Base-by-base conservation (phyloP, 495 filamentous ascomycete genomes). In the Penicillium cosmopolitanum region DNA sequence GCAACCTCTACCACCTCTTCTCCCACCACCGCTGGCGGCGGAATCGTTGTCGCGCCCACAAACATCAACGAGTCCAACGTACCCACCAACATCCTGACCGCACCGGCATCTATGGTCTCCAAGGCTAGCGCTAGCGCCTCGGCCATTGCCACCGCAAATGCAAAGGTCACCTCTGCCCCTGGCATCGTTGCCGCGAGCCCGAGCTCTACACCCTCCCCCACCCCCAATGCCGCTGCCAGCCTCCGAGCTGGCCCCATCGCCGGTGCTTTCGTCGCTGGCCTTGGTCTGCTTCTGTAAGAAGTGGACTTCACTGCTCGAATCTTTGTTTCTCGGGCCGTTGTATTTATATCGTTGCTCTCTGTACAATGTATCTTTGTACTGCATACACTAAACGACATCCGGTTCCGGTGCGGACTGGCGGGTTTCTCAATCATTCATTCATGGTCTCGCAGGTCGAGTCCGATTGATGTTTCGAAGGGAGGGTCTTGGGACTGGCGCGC, bases 31-130 rank as follows among this genome's bases (percentile, higher is more conserved):
- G 60, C 55, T 31, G 60, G 58, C 16, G 63, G 62, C 11, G 63
- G 60, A n/a, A 66, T 71, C 51, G 65, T 77, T 38, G 65, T 77
- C 46, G 72, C 72, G 9, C 64, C 73, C 6, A 62, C 66, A 1
- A 60, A 57, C 31, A 19, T 56, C 40, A 58, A 54, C 34, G 46
- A 55, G 1, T 33, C 52, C 18, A 34, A 53, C 16, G 16, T 57
- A 1, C 56, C 61, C 16, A 65, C 58, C 35, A 52, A 47, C n/a
- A 68, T 71, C 40, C 46, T 64, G 34, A 70, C 67, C 7, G 60
- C 65, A 11, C 40, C 58, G 19, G 43, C 44, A 11, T 51, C 61
- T 18, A 46, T 38, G 38, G 59, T 40, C 25, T 23, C 58, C 19
- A 63, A 63, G 53, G 50, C 50, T 10, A 56, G 53, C n/a, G 51